Conservation (phyloP, 2,329 filamentous ascomycete genomes). For the Paraphaeosphaeria sporulosa region DNA sequence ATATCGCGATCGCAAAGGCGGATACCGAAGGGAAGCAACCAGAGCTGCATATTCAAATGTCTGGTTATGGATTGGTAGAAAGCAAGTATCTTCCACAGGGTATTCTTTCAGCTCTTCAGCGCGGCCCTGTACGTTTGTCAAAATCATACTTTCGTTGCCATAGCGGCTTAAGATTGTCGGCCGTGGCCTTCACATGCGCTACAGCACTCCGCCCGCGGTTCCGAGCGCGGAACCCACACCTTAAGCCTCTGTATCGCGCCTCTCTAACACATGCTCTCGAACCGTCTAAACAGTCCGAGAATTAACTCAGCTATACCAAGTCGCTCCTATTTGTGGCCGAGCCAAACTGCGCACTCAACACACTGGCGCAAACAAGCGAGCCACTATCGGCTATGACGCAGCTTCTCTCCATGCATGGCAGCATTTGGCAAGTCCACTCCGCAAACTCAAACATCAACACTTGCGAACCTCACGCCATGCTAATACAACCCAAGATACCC, state of each 20-base stretch:
- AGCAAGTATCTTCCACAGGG: no score
- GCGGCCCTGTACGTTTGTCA: neutral
- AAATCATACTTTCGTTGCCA: neutral
- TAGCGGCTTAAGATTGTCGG: conserved; percentile 8
- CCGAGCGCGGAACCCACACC: neutral
- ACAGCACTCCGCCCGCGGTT: conserved; percentile 11
- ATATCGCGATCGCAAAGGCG: conserved; percentile 39
- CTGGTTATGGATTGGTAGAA: no score
- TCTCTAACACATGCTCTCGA: neutral
- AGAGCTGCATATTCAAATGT: neutral
- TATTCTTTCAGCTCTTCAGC: neutral
- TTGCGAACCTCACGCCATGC: conserved; percentile 28
- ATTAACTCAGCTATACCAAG: neutral
- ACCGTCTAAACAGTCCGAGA: neutral
- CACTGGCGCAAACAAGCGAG: conserved; percentile 24
- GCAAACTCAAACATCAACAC: conserved; percentile 15
- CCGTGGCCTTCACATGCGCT: conserved; percentile 21
- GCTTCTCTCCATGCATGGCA: conserved; percentile 49
- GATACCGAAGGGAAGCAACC: neutral
- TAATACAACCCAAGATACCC: conserved; percentile 46
- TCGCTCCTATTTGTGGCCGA: neutral
- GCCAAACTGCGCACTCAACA: conserved; percentile 28
- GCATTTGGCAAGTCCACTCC: conserved; percentile 48
- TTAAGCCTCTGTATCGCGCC: neutral
- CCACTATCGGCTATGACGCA: conserved; percentile 44